These are phyloP conservation scores for Aspergillus nomiae DNA, from an alignment of 2,329 filamentous ascomycete genomes.

Conservation along the genomic window DNA sequence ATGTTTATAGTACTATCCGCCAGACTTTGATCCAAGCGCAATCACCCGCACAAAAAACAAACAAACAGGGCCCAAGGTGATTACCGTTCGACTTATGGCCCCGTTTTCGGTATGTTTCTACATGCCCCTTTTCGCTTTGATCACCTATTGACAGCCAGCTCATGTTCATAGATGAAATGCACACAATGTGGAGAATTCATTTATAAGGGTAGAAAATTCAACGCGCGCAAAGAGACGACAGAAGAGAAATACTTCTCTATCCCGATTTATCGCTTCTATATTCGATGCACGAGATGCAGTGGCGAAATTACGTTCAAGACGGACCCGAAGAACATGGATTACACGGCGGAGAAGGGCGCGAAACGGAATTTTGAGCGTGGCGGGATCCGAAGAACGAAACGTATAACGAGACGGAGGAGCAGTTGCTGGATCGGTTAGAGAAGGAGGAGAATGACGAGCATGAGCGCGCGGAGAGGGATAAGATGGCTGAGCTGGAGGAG, in stretches of 20 bases:
- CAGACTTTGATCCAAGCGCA: constrained; percentile 87
- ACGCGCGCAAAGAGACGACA: constrained; percentile 88
- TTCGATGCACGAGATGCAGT: constrained; percentile 82
- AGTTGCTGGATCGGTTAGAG: constrained; percentile 82
- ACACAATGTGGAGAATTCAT: constrained; percentile 71
- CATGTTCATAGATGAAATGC: constrained; percentile 63
- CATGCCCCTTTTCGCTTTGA: not conserved
- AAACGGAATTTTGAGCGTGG: constrained; percentile 95
- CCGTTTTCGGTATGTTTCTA: constrained; percentile 61
- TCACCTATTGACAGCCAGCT: not conserved
- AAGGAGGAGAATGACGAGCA: constrained; percentile 67
- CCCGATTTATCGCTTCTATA: constrained; percentile 86
- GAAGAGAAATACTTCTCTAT: constrained; percentile 89
- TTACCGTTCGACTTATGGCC: constrained; percentile 88
- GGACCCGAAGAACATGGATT: constrained; percentile 94
- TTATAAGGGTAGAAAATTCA: constrained; percentile 93
- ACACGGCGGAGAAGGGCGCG: constrained; percentile 76
- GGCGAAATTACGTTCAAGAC: constrained; percentile 91
- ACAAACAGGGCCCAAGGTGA: constrained; percentile 73
- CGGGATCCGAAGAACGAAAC: constrained; percentile 62
- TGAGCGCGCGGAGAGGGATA: constrained; percentile 73
- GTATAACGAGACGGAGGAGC: constrained; percentile 77
- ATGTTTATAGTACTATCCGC: constrained; percentile 54
- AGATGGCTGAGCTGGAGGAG: constrained; percentile 92
- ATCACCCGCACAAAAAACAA: constrained; percentile 65